These are phyloP conservation scores for Microcos paniculata DNA, from an alignment of 345 rosid genomes.

Conservation along the genomic window DNA sequence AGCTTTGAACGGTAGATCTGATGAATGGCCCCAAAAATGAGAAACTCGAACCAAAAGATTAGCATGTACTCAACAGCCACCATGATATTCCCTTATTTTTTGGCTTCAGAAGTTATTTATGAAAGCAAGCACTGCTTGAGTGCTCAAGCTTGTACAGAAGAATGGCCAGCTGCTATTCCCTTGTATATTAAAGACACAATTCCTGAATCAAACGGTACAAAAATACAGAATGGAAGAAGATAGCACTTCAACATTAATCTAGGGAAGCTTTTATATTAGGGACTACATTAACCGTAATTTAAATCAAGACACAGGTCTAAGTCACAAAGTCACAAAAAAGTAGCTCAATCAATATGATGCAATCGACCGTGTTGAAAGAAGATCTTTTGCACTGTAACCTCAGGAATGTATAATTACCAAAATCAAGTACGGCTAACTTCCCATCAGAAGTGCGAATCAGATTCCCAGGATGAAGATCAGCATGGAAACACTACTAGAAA, in stretches of 20 bases:
- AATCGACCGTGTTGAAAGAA: not conserved
- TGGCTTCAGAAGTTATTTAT: not conserved
- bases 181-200: not conserved
- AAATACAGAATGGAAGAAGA: not conserved
- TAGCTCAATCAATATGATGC: not conserved
- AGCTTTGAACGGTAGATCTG: not conserved
- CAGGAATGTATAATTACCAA: conserved; percentile 56
- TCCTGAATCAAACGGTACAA: not conserved
- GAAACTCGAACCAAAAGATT: not conserved
- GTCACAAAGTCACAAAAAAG: conserved; percentile 18
- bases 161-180: not conserved
- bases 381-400: conserved; percentile 8
- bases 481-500: too few relatives aligned
- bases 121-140: not conserved
- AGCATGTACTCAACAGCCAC: not conserved
- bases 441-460: conserved; percentile 97
- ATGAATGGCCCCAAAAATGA: not conserved
- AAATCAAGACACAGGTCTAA: not conserved
- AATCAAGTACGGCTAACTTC: conserved; percentile 93
- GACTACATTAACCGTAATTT: not conserved
- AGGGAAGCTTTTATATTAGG: not conserved
- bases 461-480: conserved; percentile 99
- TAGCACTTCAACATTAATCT: not conserved
- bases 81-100: not conserved
- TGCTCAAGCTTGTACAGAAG: not conserved